Percentiles rank a stretch among this genome's conserved stretches.
Evolutionary conservation across 352 stramenopile genomes (phyloP).

Genomic region (Phytopythium aichiense): DNA sequence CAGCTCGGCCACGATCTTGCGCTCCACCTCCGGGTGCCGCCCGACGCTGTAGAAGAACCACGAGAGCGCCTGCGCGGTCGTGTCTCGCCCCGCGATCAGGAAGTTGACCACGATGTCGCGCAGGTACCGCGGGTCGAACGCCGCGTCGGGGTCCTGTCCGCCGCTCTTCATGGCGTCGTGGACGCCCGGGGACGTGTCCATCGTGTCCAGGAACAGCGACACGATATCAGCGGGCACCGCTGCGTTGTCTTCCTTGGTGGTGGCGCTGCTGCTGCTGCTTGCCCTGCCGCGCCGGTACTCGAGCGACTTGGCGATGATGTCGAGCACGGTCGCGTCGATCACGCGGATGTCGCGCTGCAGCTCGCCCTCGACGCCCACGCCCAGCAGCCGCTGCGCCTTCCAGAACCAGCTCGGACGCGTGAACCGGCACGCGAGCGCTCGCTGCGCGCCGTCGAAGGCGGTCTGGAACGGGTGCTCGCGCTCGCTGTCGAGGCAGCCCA

Average conservation of each 20-base stretch:
- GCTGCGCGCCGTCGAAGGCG: slow-evolving; percentile 46
- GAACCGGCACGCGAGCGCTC: slow-evolving; percentile 32
- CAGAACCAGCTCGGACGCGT: slow-evolving; percentile 33
- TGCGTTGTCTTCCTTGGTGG: not conserved
- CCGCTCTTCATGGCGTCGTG: slow-evolving; percentile 7
- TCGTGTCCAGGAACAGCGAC: slow-evolving; percentile 26
- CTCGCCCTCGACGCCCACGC: slow-evolving; percentile 26
- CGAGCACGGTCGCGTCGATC: slow-evolving; percentile 33
- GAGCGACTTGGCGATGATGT: slow-evolving; percentile 39
- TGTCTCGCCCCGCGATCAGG: slow-evolving; percentile 76
- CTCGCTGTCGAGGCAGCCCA: slow-evolving; percentile 27
- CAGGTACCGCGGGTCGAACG: slow-evolving; percentile 36
- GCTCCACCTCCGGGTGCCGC: slow-evolving; percentile 44
- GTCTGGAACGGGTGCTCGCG: slow-evolving; percentile 43
- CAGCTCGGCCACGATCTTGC: slow-evolving; percentile 44
- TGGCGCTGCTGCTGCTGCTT: not conserved
- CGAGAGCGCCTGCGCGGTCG: slow-evolving; percentile 59
- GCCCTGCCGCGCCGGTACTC: not conserved
- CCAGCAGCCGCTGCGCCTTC: slow-evolving; percentile 34
- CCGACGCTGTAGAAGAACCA: slow-evolving; percentile 69
- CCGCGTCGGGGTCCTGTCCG: not conserved
- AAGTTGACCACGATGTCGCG: slow-evolving; percentile 81
- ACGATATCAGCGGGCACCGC: slow-evolving; percentile 11
- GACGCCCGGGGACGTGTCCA: slow-evolving; percentile 26
- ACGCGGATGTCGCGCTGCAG: slow-evolving; percentile 25